Base-by-base conservation (phyloP, 2,329 filamentous ascomycete species). In the Ambrosiella cleistominuta region DNA sequence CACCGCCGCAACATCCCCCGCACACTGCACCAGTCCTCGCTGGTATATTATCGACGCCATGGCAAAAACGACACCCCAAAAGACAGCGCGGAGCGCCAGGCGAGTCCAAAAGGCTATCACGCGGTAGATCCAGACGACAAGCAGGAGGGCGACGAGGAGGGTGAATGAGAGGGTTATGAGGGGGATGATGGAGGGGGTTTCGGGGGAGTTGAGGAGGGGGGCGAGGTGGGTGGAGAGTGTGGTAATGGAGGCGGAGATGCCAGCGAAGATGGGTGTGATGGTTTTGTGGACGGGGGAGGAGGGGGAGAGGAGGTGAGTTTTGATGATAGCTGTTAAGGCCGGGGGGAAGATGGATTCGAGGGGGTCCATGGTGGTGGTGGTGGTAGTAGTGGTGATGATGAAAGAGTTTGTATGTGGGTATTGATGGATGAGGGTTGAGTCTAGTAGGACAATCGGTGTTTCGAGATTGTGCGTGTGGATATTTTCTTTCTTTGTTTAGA, bases 61-160 rank as follows among this genome's bases (percentile, higher is more conserved):
- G 0, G 75, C 73, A 3, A 75, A 70, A 1, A 90, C 63, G 1
- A 72, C 67, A 1, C 76, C 77, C 80, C 82, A 93, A 62, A 88
- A 80, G 1, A 78, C 68, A 47, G 88, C 63, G 27, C 77, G 71
- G 62, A 87, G 68, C 9, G 75, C 74, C 58, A 95, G 66, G n/a
- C 78, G 73, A 56, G 88, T 79, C 81, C 88, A 88, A 72, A 83
- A 94, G 66, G 88, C 72, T 60, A 95, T 74, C 17, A 88, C 71
- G 61, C 87, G 79, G 61, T 82, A 81, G 15, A 88, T 72, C 72
- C 85, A 84, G 3, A 56, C 45, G 27, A 59, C 45, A n/a, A 63
- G 42, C 17, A 59, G 51, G 3, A 61, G 15, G 17, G 70, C 69
- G 59, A 70, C 66, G 62, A 70, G 66, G 15, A 70, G 61, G 4